Evolutionary conservation across 768 basidiomycete genomes (phyloP).

Genomic region (Naematelia encephala): DNA sequence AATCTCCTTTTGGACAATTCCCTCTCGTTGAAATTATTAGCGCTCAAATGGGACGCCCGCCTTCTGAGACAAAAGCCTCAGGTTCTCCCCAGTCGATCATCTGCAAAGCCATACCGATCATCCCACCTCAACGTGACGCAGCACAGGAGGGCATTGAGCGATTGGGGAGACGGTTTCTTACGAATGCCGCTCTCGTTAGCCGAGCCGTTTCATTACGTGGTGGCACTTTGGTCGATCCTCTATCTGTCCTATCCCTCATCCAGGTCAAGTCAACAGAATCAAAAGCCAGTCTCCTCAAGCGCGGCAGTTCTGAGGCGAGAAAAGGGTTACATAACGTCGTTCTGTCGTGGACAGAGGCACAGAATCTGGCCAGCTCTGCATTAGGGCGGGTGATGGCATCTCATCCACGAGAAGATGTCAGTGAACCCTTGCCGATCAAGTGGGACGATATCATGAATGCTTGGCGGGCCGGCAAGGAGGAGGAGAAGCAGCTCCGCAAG

Average conservation of each 20-base stretch:
- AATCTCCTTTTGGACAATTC: constrained; percentile 6
- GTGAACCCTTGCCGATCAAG: constrained; percentile 1
- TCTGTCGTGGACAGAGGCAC: constrained; percentile 10
- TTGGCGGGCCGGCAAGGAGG: constrained; percentile 12
- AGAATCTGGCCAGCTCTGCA: constrained; percentile 20
- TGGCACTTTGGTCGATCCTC: constrained; percentile 17
- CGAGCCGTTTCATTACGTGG: constrained; percentile 28
- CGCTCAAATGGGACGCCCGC: constrained; percentile 4
- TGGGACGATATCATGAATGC: constrained; percentile 27
- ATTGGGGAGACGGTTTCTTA: constrained; percentile 13
- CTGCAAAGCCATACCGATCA: constrained; percentile 17
- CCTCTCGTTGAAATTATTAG: constrained; percentile 14
- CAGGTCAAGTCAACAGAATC: constrained; percentile 11
- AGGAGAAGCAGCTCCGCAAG: constrained; percentile 18
- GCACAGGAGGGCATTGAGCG: constrained; percentile 23
- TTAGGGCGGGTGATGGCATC: constrained; percentile 12
- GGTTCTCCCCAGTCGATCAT: not conserved
- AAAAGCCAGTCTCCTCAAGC: not conserved
- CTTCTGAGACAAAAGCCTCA: not conserved
- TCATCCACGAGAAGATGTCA: not conserved
- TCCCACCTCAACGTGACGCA: constrained; percentile 14
- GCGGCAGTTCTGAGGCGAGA: not conserved
- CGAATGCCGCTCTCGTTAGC: constrained; percentile 31
- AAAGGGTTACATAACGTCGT: constrained; percentile 17
- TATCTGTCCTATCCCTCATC: constrained; percentile 4